Conservation (phyloP, 2,329 filamentous ascomycete species). For the Colletotrichum sp. region DNA sequence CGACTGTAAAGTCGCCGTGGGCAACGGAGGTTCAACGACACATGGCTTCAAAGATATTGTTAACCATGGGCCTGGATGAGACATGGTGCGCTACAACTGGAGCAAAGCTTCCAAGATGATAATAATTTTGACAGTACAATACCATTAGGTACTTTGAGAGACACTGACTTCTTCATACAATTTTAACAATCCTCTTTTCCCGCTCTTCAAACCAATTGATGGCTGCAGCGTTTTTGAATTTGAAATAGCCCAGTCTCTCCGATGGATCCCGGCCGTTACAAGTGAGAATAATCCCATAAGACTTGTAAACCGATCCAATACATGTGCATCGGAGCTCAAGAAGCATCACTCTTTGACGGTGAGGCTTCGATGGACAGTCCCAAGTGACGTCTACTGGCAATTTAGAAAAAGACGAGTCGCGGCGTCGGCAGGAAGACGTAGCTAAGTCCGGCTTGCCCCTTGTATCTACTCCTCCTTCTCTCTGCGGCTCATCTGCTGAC, state of each 20-base stretch:
- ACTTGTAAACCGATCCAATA: accelerated
- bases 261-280: accelerated
- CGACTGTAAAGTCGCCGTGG: background rate
- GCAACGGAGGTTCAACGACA: background rate
- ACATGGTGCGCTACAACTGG: accelerated
- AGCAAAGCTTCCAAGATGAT: background rate
- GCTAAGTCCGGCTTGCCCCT: accelerated
- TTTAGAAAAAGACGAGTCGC: accelerated
- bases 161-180: background rate
- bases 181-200: background rate
- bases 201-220: background rate
- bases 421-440: background rate
- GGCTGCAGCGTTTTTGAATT: accelerated
- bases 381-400: background rate
- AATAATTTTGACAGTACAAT: accelerated
- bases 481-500: background rate
- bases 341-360: accelerated
- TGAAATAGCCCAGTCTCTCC: accelerated
- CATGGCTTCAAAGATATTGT: accelerated
- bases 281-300: background rate
- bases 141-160: background rate
- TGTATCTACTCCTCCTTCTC: background rate
- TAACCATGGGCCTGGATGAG: accelerated
- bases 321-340: background rate
- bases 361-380: accelerated